Evolutionary conservation across 148 eudicot genomes (phyloP), one percentile per base, ranked within the genome.

Genomic region (Bassia scoparia): DNA sequence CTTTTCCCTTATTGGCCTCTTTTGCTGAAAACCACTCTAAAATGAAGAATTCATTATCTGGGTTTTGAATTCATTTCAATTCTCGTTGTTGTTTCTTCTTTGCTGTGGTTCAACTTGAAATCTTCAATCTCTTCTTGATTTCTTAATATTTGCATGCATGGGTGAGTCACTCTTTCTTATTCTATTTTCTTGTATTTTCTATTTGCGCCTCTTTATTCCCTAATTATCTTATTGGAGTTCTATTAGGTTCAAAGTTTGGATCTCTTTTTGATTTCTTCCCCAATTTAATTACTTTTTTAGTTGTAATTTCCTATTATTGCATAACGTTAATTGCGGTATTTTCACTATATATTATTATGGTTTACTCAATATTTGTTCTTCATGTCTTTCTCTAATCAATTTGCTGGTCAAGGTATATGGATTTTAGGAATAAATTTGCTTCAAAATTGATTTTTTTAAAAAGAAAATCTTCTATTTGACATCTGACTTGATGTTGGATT

Each of bases 131-230:
- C 70, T 70, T 67, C 72, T 79, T 81, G 88, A 72, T 79, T 78
- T 82, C 81, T 80, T 75, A 67, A 55, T 82, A 64, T 61, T 81
- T 79, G 85, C 86, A 74, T 87, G 90, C 81, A 87, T 85, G 88
- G 90, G 90, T 87, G 70, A 81, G 88, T 81, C 69, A 34, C 56
- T 61, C 74, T 73, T 64, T 26, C 74, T 43, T 67, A 38, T 44
- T 35, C 11, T 53, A 27, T 44, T n/a, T 67, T 76, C 41, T 21
- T 27, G 23, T n/a, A n/a, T 31, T 31, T 35, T 6, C n/a, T 20
- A n/a, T 30, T 52, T 49, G 16, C 33, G n/a, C 21, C 27, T 29
- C 3, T 37, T 69, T 60, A 14, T 3, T 20, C n/a, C 30, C 2
- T n/a, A 12, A 34, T 56, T 72, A n/a, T 73, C 7, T 26, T 18